Conservation (phyloP, 169 alveolate species). For the Plasmodium vivax region DNA sequence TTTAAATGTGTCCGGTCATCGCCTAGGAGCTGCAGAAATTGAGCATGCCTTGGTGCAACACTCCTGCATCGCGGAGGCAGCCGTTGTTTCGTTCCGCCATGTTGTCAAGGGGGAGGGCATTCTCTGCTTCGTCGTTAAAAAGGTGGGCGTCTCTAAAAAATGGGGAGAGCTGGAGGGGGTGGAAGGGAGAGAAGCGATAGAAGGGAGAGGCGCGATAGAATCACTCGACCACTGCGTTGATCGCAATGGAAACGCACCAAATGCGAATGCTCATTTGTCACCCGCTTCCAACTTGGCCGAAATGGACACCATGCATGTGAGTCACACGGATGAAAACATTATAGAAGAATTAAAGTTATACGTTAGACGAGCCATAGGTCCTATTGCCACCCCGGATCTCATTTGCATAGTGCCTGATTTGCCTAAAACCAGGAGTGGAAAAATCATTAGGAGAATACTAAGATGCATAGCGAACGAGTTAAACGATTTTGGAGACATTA, state of each 20-base stretch:
- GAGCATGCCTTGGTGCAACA: slow-evolving; percentile 94
- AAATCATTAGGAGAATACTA: slow-evolving; percentile 93
- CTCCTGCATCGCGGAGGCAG: slow-evolving; percentile 91
- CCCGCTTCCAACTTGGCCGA: neutral
- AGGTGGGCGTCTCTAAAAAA: slow-evolving; percentile 68
- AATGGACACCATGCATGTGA: neutral
- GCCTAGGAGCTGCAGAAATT: slow-evolving; percentile 94
- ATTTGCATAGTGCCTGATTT: slow-evolving; percentile 87
- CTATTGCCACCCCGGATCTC: slow-evolving; percentile 94
- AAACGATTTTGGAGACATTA: slow-evolving; percentile 85
- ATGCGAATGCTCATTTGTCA: neutral
- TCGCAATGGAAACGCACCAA: slow-evolving; percentile 28
- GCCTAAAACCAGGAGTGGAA: slow-evolving; percentile 96
- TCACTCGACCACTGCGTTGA: slow-evolving; percentile 12
- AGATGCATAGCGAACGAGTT: slow-evolving; percentile 90
- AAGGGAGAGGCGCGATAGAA: no score
- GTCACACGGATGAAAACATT: slow-evolving; percentile 32
- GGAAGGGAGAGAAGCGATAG: neutral
- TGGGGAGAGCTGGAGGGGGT: slow-evolving; percentile 1
- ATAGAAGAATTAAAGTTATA: slow-evolving; percentile 70
- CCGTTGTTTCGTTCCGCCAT: slow-evolving; percentile 94
- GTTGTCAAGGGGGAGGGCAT: slow-evolving; percentile 94
- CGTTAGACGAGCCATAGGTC: slow-evolving; percentile 92
- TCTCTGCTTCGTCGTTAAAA: slow-evolving; percentile 91
- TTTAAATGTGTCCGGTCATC: slow-evolving; percentile 94